Base-by-base conservation (phyloP, 2,329 filamentous ascomycete species). In the Fusarium sp. region DNA sequence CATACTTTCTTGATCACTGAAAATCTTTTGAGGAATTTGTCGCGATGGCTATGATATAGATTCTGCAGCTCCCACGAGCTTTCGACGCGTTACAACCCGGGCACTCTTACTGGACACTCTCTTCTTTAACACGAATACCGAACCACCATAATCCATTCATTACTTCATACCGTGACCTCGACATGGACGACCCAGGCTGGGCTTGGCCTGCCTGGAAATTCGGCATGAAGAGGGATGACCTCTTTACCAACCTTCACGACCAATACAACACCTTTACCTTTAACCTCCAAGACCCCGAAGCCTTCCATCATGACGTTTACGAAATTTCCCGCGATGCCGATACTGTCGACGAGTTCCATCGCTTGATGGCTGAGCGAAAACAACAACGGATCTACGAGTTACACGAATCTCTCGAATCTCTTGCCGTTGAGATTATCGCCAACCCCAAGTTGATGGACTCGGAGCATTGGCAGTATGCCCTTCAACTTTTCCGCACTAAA, bases 151-250 rank as follows among this genome's bases (percentile, higher is more conserved):
- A 52, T 66, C 30, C 57, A 52, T 46, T 40, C 34, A 47, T 55
- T 64, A 64, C 66, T 47, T 63, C 64, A 71, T 68, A 73, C 68
- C 88, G 89, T 87, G 87, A 89, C 79, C 68, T 75, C 75, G 73
- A 73, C 66, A 89, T 89, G 87, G 86, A 89, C 79, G 87, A 88
- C 59, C 83, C 82, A 32, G 81, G 78, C 70, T 81, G 79, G 76
- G 81, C 83, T 72, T 89, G 87, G 87, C 87, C 87, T 45, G 84
- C 85, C 73, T 89, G 87, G 87, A 89, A 89, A 78, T 89, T 89
- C 81, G 87, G 86, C 75, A 84, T 89, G 84, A 88, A 87, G 82
- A 84, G 83, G 76, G 83, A 85, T 60, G 87, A 88, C 74, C 85
- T 89, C 78, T 85, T 85, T 76, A 86, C 84, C 56, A 86, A 83